These are phyloP conservation scores for Neonectria ditissima DNA, from an alignment of 2,329 filamentous ascomycete genomes.

Conservation along the genomic window DNA sequence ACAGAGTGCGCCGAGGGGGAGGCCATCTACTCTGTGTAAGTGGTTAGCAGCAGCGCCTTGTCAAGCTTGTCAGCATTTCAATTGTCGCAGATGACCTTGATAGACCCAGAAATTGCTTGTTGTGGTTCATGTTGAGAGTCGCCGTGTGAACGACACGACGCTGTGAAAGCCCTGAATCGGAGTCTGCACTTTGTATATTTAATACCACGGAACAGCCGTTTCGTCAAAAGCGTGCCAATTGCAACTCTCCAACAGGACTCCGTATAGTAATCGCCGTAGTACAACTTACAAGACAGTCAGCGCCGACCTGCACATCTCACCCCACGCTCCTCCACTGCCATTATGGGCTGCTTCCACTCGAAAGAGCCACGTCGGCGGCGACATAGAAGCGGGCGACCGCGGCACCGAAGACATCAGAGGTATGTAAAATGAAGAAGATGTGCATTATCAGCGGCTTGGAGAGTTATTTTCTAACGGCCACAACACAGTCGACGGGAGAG, in stretches of 20 bases:
- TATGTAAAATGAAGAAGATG: neutral
- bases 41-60: neutral
- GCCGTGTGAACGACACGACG: neutral
- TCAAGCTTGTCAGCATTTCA: neutral
- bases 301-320: neutral
- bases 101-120: too few relatives aligned
- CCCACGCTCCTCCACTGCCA: neutral
- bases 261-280: neutral
- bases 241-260: too few relatives aligned
- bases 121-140: neutral
- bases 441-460: neutral
- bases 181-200: neutral
- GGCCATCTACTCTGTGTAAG: conserved; percentile 30
- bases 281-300: neutral
- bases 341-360: conserved; percentile 1
- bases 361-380: neutral
- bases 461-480: neutral
- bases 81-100: neutral
- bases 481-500: neutral
- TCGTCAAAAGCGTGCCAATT: neutral
- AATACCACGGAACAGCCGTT: neutral
- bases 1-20: conserved; percentile 43
- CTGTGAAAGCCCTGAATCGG: neutral
- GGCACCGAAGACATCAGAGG: neutral
- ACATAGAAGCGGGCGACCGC: neutral